phyloP scores from a whole-genome alignment of 148 eudicot species.

The Rhododendron griersonianum region DNA sequence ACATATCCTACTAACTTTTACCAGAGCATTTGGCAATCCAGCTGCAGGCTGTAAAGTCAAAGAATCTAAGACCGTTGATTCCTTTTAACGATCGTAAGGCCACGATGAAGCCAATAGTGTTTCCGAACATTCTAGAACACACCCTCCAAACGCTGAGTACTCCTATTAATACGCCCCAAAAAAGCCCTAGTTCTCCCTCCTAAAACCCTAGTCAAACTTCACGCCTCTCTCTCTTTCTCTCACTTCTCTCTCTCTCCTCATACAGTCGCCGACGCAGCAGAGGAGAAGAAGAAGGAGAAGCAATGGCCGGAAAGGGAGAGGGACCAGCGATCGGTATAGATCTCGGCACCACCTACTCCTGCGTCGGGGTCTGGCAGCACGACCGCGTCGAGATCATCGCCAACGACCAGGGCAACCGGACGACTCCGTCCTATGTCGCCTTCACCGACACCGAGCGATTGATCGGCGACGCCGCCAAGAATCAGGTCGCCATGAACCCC shows the following conservation, averaged over 20 bases:
- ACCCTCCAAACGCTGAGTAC: background rate
- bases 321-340: conserved; percentile 44
- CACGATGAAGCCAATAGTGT: background rate
- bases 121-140: conserved; percentile 10
- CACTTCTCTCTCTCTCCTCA: background rate
- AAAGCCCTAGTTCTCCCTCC: background rate
- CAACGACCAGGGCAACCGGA: conserved; percentile 42
- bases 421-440: conserved; percentile 38
- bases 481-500: conserved; percentile 46
- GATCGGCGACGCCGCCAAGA: conserved; percentile 8
- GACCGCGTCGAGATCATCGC: conserved; percentile 41
- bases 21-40: no score
- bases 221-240: background rate
- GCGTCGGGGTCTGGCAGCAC: conserved; percentile 46
- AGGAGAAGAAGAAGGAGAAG: background rate
- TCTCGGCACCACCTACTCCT: conserved; percentile 40
- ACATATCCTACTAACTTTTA: no score
- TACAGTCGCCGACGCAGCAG: background rate
- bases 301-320: background rate
- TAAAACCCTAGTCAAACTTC: background rate
- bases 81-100: background rate
- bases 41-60: background rate
- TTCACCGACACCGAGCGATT: conserved; percentile 35
- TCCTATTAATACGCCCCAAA: background rate
- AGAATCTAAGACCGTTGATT: background rate